phyloP scores from a whole-genome alignment of 169 alveolate genomes.

The Plasmodium relictum region DNA sequence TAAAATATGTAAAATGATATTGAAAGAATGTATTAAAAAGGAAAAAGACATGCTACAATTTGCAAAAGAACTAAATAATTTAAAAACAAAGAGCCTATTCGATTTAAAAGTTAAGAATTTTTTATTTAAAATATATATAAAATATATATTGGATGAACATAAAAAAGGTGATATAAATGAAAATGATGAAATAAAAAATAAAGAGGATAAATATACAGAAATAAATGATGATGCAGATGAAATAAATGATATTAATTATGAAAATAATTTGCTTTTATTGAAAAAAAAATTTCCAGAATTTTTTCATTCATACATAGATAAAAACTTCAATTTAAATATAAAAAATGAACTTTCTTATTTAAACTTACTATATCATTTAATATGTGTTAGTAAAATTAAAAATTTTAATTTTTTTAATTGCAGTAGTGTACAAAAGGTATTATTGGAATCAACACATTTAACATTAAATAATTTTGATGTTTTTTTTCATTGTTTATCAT shows the following conservation, averaged over 20 bases:
- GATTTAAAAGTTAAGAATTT: slow-evolving; percentile 37
- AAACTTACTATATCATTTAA: slow-evolving; percentile 12
- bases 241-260: neutral
- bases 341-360: slow-evolving; percentile 5
- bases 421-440: neutral
- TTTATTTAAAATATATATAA: slow-evolving; percentile 27
- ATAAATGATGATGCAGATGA: neutral
- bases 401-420: slow-evolving; percentile 2
- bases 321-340: slow-evolving; percentile 4
- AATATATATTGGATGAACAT: neutral
- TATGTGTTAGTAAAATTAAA: slow-evolving; percentile 1
- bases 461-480: slow-evolving; percentile 8
- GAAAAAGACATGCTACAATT: neutral
- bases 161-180: neutral
- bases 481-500: neutral
- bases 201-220: neutral
- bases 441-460: neutral
- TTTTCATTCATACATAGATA: slow-evolving; percentile 20
- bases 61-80: neutral
- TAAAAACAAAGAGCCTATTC: slow-evolving; percentile 2
- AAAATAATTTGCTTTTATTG: neutral
- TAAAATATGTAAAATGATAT: slow-evolving; percentile 15
- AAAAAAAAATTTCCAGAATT: neutral
- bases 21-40: neutral
- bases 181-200: neutral